Percentiles rank a stretch among this genome's conserved stretches.
Evolutionary conservation across 1,284 basidiomycete genomes (phyloP).

Genomic region (Peniophora sp.): DNA sequence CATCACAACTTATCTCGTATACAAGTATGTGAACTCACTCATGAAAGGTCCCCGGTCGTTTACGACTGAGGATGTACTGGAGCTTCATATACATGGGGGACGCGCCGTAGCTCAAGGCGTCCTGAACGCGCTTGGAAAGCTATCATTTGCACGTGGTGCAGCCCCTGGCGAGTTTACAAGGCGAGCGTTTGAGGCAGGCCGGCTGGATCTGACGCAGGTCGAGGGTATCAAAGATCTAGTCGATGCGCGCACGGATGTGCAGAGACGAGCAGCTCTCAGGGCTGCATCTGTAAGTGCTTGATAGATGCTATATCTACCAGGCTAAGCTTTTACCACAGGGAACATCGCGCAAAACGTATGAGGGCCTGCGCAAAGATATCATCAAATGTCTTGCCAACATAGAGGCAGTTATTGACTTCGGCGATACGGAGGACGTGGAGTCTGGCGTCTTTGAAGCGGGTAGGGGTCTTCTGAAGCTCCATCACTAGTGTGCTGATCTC

Average conservation of each 20-base stretch:
- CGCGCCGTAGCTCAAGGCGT: conserved; percentile 68
- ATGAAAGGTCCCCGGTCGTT: conserved; percentile 62
- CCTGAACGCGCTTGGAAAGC: conserved; percentile 49
- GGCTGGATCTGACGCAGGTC: conserved; percentile 78
- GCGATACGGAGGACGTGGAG: conserved; percentile 83
- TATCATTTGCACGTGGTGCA: conserved; percentile 65
- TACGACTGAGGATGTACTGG: conserved; percentile 77
- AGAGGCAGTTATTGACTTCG: conserved; percentile 88
- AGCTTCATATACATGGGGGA: conserved; percentile 86
- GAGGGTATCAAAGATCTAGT: conserved; percentile 82
- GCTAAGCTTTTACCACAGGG: not conserved
- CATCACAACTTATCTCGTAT: conserved; percentile 11
- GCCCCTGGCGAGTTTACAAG: conserved; percentile 84
- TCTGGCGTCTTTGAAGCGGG: conserved; percentile 65
- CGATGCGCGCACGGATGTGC: conserved; percentile 78
- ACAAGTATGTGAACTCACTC: not conserved
- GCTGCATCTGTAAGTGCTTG: conserved; percentile 48
- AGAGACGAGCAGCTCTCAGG: conserved; percentile 65
- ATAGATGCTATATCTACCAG: not conserved
- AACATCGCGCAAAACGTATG: conserved; percentile 20
- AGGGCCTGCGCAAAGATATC: conserved; percentile 55
- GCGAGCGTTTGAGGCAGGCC: conserved; percentile 70
- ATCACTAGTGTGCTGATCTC: too few relatives aligned
- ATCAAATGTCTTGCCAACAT: conserved; percentile 68
- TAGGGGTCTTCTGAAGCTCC: too few relatives aligned